These are phyloP conservation scores for Crassisporium funariophilum DNA, from an alignment of 768 basidiomycete genomes.

Conservation along the genomic window DNA sequence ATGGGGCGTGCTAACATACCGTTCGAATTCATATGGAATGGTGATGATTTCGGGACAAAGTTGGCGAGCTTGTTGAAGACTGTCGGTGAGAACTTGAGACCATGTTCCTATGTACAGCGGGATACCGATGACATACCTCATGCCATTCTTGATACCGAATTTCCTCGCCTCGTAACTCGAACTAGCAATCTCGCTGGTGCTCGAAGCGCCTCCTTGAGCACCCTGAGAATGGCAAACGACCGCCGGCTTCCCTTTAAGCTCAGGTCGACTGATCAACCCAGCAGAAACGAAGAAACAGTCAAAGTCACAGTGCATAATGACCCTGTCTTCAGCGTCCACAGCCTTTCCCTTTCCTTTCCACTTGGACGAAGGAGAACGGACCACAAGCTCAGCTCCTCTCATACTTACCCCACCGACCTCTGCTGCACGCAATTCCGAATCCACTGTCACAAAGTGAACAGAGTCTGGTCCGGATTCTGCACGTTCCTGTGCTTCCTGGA, in stretches of 20 bases:
- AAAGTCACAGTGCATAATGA: slow-evolving; percentile 94
- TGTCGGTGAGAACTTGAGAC: slow-evolving; percentile 27
- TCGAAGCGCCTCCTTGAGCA: slow-evolving; percentile 65
- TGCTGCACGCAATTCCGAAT: slow-evolving; percentile 22
- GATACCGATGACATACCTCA: slow-evolving; percentile 63
- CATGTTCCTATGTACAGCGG: background rate
- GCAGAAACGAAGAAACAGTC: slow-evolving; percentile 97
- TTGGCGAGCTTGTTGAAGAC: slow-evolving; percentile 77
- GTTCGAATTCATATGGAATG: slow-evolving; percentile 93
- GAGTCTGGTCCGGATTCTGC: slow-evolving; percentile 44
- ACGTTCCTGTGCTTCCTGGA: slow-evolving; percentile 76
- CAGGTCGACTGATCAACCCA: slow-evolving; percentile 77
- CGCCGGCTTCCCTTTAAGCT: slow-evolving; percentile 84
- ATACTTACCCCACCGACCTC: slow-evolving; percentile 42
- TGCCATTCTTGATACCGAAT: slow-evolving; percentile 90
- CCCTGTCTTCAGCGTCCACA: slow-evolving; percentile 52
- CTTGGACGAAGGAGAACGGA: slow-evolving; percentile 48
- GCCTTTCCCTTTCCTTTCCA: slow-evolving; percentile 62
- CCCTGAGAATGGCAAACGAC: slow-evolving; percentile 97
- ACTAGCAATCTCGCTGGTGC: slow-evolving; percentile 94
- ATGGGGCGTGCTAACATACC: slow-evolving; percentile 41
- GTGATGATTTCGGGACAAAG: slow-evolving; percentile 74
- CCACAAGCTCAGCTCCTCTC: slow-evolving; percentile 50
- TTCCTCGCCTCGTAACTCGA: slow-evolving; percentile 91
- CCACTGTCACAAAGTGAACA: slow-evolving; percentile 33